Percentiles rank a stretch among this genome's conserved stretches.
These are phyloP conservation scores for Solanum chmielewskii DNA, from an alignment of 257 asterid species.

Conservation along the genomic window DNA sequence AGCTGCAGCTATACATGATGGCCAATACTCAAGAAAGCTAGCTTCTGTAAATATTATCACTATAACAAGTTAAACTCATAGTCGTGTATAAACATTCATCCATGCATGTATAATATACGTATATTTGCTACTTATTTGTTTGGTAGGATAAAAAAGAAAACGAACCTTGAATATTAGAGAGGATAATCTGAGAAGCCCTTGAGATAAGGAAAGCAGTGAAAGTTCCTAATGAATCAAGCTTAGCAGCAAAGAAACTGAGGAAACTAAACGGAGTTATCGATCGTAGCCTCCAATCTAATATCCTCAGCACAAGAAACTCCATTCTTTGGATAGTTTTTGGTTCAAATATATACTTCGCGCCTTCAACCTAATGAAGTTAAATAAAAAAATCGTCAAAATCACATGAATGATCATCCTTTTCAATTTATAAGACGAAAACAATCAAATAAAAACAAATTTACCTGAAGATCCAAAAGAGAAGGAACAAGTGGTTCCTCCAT, in stretches of 20 bases:
- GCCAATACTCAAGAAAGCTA: conserved; percentile 62
- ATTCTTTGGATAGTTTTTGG: conserved; percentile 65
- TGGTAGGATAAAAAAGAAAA: background rate
- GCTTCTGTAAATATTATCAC: conserved; percentile 26
- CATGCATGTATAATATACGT: background rate
- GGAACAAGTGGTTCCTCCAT: conserved; percentile 98
- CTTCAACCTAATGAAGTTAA: conserved; percentile 54
- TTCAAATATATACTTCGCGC: conserved; percentile 56
- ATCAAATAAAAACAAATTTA: conserved; percentile 1
- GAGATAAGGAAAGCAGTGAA: conserved; percentile 55
- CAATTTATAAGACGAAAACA: background rate
- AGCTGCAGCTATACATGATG: conserved; percentile 92
- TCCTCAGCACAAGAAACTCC: conserved; percentile 83
- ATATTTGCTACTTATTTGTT: background rate
- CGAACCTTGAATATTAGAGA: conserved; percentile 65
- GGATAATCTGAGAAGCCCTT: conserved; percentile 51
- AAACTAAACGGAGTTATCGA: conserved; percentile 71
- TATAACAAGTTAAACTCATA: background rate
- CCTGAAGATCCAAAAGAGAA: conserved; percentile 89
- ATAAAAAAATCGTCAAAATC: background rate
- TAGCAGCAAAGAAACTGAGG: conserved; percentile 56
- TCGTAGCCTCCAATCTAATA: conserved; percentile 82
- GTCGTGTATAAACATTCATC: background rate
- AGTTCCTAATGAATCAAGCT: conserved; percentile 64
- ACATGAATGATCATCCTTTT: background rate